A percentile compares a stretch with the other conserved stretches of the same genome.
These are phyloP conservation scores for Violaceomyces palustris DNA, from an alignment of 1,284 basidiomycete species.

Conservation along the genomic window DNA sequence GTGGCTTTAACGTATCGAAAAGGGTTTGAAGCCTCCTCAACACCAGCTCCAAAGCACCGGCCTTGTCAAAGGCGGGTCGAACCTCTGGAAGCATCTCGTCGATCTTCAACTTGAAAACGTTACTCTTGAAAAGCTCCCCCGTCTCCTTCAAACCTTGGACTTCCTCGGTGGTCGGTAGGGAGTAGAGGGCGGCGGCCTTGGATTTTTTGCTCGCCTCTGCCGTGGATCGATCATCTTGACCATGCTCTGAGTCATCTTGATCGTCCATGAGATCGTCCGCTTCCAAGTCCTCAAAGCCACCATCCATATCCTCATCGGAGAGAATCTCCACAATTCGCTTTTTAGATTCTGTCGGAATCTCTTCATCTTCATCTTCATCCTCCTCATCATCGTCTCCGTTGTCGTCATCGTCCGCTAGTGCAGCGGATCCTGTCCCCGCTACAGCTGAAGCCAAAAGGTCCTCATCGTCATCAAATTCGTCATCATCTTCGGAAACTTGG, in stretches of 20 bases:
- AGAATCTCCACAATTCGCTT: slow-evolving; percentile 17
- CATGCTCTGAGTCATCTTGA: slow-evolving; percentile 3
- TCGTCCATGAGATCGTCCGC: slow-evolving; percentile 26
- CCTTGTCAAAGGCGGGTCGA: slow-evolving; percentile 28
- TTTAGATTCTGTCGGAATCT: too few relatives aligned
- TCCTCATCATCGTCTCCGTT: slow-evolving; percentile 39
- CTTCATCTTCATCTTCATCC: slow-evolving; percentile 18
- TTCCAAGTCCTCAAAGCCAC: slow-evolving; percentile 47
- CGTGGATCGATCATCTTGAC: slow-evolving; percentile 3
- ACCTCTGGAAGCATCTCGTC: slow-evolving; percentile 49
- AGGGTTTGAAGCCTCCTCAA: slow-evolving; percentile 40
- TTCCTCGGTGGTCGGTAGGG: slow-evolving; percentile 61
- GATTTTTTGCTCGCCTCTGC: slow-evolving; percentile 28
- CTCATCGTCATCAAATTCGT: slow-evolving; percentile 45
- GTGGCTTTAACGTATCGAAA: slow-evolving; percentile 20
- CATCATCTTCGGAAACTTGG: slow-evolving; percentile 23
- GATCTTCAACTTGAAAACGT: slow-evolving; percentile 73
- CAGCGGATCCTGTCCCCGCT: slow-evolving; percentile 21
- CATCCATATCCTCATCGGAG: slow-evolving; percentile 50
- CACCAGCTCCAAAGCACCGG: slow-evolving; percentile 38
- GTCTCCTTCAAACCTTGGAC: slow-evolving; percentile 71
- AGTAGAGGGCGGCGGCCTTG: slow-evolving; percentile 53
- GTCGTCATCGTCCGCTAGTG: slow-evolving; percentile 19
- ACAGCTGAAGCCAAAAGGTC: slow-evolving; percentile 29
- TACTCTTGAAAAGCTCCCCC: slow-evolving; percentile 72